A percentile compares a stretch with the other conserved stretches of the same genome.
Conservation (phyloP, 139 green algal species). For the Mychonastes homosphaera region DNA sequence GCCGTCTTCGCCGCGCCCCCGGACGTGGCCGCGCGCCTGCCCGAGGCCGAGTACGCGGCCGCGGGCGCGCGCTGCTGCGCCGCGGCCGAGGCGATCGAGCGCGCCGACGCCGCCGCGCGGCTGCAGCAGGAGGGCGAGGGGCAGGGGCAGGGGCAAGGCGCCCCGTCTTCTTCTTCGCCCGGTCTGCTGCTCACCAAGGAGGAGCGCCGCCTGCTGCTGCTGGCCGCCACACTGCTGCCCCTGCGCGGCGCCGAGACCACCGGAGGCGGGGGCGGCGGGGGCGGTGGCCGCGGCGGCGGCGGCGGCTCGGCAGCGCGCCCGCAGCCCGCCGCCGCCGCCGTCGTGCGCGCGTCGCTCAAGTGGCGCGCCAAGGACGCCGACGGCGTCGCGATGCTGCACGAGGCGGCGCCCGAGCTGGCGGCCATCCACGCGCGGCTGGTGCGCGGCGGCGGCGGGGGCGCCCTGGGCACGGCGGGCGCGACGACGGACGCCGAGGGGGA, state of each 20-base stretch:
- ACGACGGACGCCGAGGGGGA: too few relatives aligned
- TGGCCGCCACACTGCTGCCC: slow-evolving; percentile 68
- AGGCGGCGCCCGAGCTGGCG: slow-evolving; percentile 29
- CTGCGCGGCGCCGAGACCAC: slow-evolving; percentile 24
- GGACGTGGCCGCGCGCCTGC: slow-evolving; percentile 1
- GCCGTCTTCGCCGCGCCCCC: slow-evolving; percentile 52
- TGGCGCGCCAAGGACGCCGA: slow-evolving; percentile 56
- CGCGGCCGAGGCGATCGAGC: too few relatives aligned
- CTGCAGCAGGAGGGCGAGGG: too few relatives aligned
- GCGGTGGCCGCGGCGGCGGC: too few relatives aligned
- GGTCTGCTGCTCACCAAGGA: slow-evolving; percentile 34
- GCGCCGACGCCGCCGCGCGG: too few relatives aligned
- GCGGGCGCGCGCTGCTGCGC: too few relatives aligned
- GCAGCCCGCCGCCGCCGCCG: slow-evolving; percentile 19
- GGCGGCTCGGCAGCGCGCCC: too few relatives aligned
- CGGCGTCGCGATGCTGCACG: slow-evolving; percentile 33
- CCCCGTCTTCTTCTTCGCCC: background rate
- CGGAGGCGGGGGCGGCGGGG: slow-evolving; percentile 34
- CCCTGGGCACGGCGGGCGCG: too few relatives aligned
- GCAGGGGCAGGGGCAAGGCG: too few relatives aligned
- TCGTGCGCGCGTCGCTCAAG: slow-evolving; percentile 64
- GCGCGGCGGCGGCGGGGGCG: background rate
- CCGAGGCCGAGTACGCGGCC: too few relatives aligned
- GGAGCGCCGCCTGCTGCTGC: slow-evolving; percentile 44
- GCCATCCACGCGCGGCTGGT: slow-evolving; percentile 20